Base-by-base conservation (phyloP, 306 rosid genomes). In the Trifolium subterraneum region DNA sequence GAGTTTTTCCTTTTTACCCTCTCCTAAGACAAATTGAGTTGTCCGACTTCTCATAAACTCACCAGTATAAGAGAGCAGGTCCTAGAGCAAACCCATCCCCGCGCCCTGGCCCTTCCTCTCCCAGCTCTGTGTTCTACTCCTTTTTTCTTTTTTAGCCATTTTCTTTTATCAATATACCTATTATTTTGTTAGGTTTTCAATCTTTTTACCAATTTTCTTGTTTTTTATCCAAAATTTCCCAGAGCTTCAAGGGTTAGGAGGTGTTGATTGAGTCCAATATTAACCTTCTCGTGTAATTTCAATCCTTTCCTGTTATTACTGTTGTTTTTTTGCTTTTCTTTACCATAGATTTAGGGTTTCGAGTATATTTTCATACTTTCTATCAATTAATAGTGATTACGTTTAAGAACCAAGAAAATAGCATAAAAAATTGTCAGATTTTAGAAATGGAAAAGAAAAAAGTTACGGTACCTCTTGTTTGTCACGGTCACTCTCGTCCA, bases 401-500 rank as follows among this genome's bases (percentile, higher is more conserved):
- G 3, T 38, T 12, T 13, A 67, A 8, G 9, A 15, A 16, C 39
- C 59, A 52, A 4, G 6, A 44, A 4, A 2, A 54, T 35, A 71
- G 16, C 71, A 7, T 66, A 38, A 64, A 54, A 20, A 35, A 19
- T 68, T 16, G 19, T 14, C 33, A 29, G 36, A 10, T 47, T 68
- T 70, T 4, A 71, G 62, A 38, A 66, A 87, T 92, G 98, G 98
- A 92, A 64, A 92, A 90, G 94, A 92, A 92, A 79, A 90, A 72
- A 78, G 85, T 87, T 72, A 80, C 88, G 20, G 77, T 88, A 18
- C 98, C 98, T 20, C 91, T 92, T 22, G 94, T 90, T 10, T 92
- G 98, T 76, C 98, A 88, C 56, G 98, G 98, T 18, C 96, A 92
- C 83, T 92, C 98, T 71, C 91, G 98, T 56, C 98, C 98, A 14